These are phyloP conservation scores for Verticillium albo-atrum DNA, from an alignment of 2,329 filamentous ascomycete species.

Conservation along the genomic window DNA sequence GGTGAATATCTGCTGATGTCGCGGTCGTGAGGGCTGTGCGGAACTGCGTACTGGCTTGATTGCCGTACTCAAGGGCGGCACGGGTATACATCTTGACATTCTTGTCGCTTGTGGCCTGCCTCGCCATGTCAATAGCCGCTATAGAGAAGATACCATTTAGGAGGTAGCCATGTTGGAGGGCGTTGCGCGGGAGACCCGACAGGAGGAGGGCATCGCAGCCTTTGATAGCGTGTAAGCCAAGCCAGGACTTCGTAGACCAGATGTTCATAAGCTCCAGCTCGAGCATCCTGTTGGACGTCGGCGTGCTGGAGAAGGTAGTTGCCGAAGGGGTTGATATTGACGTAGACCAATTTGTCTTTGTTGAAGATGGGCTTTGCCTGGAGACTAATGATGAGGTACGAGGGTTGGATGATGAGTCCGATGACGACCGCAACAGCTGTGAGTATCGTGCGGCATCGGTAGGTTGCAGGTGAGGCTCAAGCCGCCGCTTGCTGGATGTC, in stretches of 20 bases:
- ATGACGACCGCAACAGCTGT: too few species aligned
- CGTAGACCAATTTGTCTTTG: too few species aligned
- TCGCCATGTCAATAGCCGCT: not conserved
- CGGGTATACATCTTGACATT: not conserved
- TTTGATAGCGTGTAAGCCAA: too few species aligned
- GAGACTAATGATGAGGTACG: too few species aligned
- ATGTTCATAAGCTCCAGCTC: slow-evolving; percentile 49
- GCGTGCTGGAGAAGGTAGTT: not conserved
- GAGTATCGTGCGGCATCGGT: too few species aligned
- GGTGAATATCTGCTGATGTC: slow-evolving; percentile 17
- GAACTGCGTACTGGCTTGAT: slow-evolving; percentile 4
- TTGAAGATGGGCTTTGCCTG: too few species aligned
- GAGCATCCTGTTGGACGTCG: not conserved
- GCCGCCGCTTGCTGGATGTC: too few species aligned
- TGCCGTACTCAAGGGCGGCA: slow-evolving; percentile 2
- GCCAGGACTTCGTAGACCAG: slow-evolving; percentile 40
- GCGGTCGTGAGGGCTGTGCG: slow-evolving; percentile 16
- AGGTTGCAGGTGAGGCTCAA: too few species aligned
- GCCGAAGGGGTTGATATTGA: not conserved
- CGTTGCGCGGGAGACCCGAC: slow-evolving; percentile 23
- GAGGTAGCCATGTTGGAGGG: slow-evolving; percentile 30
- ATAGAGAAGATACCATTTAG: slow-evolving; percentile 25
- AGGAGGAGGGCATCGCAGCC: slow-evolving; percentile 25
- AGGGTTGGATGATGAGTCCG: too few species aligned
- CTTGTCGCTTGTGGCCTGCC: not conserved